Evolutionary conservation across 2,329 filamentous ascomycete species (phyloP), one percentile per base, ranked within the genome.

Genomic region (Metarhizium guizhouense): DNA sequence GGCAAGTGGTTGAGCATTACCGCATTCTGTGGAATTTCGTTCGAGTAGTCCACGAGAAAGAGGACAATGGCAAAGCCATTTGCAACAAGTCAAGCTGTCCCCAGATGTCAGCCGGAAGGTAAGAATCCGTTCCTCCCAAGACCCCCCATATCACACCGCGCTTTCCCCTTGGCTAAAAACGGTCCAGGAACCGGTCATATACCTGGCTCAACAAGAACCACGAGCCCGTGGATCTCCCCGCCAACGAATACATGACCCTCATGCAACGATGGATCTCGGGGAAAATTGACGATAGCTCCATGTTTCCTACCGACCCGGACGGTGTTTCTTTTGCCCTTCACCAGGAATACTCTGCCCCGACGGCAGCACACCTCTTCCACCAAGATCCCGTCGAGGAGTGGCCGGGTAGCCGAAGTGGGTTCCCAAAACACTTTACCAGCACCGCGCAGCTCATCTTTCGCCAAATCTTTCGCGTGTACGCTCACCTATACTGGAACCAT

Each of bases 381-480:
- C 52, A 82, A 53, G 70, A 68, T 38, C 80, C 74, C 80, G 49
- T 81, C 54, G 72, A 70, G 20, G 81, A 83, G 57, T 96, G 90
- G 90, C 78, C 95, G 54, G 92, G 92, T 63, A 93, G 91, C 73
- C 82, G 87, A 38, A 91, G 88, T 59, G 91, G 92, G 4, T 96
- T 96, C 71, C 91, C 91, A 2, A 82, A 85, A 63, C 86, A 87
- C 58, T 96, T 96, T 70, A 78, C 89, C 62, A 82, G 84, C 60
- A 90, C 95, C 62, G 91, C 91, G 76, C 90, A 92, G 76, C 84
- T 85, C 56, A 92, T 95, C 64, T 90, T 96, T 76, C 87, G 90
- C 64, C 92, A 95, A 73, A 96, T 96, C 85, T 96, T 96, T 78
- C 87, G 92, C 57, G 91, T 95, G 63, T 96, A 96, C 67, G 87